Evolutionary conservation across 139 green algal species (phyloP).

Genomic region (Pseudopediastrum boryanum): DNA sequence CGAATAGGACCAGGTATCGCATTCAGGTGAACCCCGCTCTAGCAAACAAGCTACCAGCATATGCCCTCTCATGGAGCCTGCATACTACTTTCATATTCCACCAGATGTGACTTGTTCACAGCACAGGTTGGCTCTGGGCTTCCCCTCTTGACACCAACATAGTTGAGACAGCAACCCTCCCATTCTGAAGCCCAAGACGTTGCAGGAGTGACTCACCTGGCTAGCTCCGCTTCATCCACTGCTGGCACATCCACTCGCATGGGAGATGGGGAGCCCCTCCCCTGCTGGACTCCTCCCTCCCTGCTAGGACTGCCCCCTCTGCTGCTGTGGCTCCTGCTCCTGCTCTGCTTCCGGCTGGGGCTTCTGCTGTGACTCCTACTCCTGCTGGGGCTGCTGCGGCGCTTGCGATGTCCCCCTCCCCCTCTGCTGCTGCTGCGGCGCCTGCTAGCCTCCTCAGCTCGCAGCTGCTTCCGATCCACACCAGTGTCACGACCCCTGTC

Average conservation of each 20-base stretch:
- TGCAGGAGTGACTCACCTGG: neutral
- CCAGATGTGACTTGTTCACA: too few relatives aligned
- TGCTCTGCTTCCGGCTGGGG: neutral
- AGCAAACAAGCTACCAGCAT: too few relatives aligned
- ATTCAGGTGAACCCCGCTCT: too few relatives aligned
- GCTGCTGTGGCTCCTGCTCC: neutral
- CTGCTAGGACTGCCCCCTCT: neutral
- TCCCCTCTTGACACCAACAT: neutral
- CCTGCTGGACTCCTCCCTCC: slow-evolving; percentile 17
- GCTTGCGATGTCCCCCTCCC: neutral
- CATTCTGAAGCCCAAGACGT: neutral
- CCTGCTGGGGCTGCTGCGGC: neutral
- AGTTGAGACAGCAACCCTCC: neutral
- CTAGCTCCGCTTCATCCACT: neutral
- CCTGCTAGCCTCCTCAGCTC: neutral
- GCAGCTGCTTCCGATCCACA: neutral
- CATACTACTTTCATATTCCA: too few relatives aligned
- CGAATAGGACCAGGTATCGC: too few relatives aligned
- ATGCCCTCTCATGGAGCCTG: too few relatives aligned
- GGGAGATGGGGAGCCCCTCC: too few relatives aligned
- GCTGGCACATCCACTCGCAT: too few relatives aligned
- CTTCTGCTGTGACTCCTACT: neutral
- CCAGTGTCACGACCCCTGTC: neutral
- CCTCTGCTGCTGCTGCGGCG: neutral
- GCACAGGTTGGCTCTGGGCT: too few relatives aligned